phyloP scores from a whole-genome alignment of 257 asterid genomes.

The Fraxinus excelsior region DNA sequence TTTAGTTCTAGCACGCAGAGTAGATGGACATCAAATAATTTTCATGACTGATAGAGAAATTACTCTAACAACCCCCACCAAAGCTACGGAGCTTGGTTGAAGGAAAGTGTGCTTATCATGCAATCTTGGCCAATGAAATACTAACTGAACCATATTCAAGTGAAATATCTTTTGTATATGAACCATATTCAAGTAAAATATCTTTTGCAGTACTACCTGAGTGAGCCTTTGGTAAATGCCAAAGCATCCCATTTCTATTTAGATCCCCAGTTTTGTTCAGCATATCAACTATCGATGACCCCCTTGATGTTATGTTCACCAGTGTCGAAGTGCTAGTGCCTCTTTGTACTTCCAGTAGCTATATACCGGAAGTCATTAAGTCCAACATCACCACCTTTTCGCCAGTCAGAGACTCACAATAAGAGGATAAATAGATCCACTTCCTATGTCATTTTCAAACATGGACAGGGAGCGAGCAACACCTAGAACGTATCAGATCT shows the following conservation, averaged over 20 bases:
- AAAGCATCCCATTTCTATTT: constrained; percentile 96
- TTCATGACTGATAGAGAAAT: constrained; percentile 16
- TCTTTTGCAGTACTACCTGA: constrained; percentile 53
- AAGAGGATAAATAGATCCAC: constrained; percentile 89
- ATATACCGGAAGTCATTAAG: constrained; percentile 94
- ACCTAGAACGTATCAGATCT: constrained; percentile 45
- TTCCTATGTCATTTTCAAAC: constrained; percentile 89
- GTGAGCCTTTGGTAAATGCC: constrained; percentile 99
- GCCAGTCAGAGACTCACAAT: constrained; percentile 66
- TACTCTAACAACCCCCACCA: constrained; percentile 89
- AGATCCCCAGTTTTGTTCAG: constrained; percentile 84
- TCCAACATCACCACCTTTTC: constrained; percentile 90
- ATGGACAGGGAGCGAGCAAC: constrained; percentile 87
- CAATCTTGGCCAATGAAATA: constrained; percentile 92
- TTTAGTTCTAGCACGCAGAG: constrained; percentile 18
- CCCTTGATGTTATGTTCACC: constrained; percentile 57
- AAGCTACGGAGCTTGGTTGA: constrained; percentile 81
- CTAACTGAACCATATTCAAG: constrained; percentile 40
- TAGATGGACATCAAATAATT: not conserved
- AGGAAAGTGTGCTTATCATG: constrained; percentile 90
- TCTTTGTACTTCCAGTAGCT: constrained; percentile 93
- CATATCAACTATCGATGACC: constrained; percentile 63
- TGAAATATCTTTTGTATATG: constrained; percentile 9
- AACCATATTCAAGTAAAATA: constrained; percentile 20
- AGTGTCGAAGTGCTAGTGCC: constrained; percentile 63